Conservation (phyloP, 1,139 yeast genomes). For the Suhomyces wounanorum region DNA sequence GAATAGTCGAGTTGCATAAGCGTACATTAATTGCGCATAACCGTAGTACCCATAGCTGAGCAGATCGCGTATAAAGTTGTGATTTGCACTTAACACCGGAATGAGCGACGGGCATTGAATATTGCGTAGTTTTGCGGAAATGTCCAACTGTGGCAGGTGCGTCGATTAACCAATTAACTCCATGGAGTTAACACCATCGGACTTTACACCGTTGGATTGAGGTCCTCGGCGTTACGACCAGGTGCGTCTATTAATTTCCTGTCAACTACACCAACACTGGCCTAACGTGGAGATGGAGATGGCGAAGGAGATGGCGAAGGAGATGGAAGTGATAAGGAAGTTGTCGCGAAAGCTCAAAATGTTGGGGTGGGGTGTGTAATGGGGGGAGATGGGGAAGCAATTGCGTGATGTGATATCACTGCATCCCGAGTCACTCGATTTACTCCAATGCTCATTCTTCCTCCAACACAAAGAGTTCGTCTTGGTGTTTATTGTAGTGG, state of each 20-base stretch:
- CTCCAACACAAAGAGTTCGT: neutral
- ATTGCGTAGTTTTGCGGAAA: neutral
- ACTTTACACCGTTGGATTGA: neutral
- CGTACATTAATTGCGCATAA: neutral
- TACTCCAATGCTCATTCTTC: neutral
- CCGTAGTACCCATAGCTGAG: neutral
- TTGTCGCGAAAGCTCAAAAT: neutral
- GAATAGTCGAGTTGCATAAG: neutral
- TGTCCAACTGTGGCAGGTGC: neutral
- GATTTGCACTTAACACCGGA: neutral
- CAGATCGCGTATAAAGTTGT: neutral
- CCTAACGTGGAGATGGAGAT: too few species aligned
- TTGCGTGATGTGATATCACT: neutral
- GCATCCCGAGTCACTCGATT: neutral
- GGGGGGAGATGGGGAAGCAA: neutral
- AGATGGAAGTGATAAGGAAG: neutral
- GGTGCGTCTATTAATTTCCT: neutral
- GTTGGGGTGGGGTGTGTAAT: neutral
- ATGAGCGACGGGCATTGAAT: neutral
- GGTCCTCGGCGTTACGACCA: neutral
- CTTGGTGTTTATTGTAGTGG: neutral
- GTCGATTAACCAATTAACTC: neutral
- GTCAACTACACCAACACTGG: neutral
- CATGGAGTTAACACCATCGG: neutral
- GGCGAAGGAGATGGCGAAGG: too few species aligned